Evolutionary conservation across 1,284 basidiomycete genomes (phyloP).

Genomic region (Peniophora sp.): DNA sequence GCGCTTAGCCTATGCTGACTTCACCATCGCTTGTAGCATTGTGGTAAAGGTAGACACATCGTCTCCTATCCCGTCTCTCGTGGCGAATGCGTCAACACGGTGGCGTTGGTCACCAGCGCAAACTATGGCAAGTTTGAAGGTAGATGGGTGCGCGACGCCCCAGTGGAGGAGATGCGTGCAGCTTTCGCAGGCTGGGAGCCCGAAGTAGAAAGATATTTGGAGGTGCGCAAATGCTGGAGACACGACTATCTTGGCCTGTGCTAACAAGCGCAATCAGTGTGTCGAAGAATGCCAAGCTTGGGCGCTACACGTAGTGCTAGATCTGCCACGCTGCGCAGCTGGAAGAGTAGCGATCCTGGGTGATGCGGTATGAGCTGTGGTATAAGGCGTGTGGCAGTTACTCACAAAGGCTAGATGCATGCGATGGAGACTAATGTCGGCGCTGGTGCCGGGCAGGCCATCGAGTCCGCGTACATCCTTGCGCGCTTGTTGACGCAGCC

Average conservation of each 20-base stretch:
- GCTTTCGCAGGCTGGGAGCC: conserved; percentile 38
- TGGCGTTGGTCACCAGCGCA: conserved; percentile 33
- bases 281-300: not conserved
- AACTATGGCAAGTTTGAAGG: conserved; percentile 32
- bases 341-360: not conserved
- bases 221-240: not conserved
- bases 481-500: not conserved
- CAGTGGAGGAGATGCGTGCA: conserved; percentile 26
- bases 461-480: not conserved
- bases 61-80: conserved; percentile 40
- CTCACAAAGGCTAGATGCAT: not conserved
- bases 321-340: not conserved
- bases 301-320: not conserved
- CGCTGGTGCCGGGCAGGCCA: not conserved
- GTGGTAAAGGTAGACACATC: conserved; percentile 22
- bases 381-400: not conserved
- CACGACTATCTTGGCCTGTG: not conserved
- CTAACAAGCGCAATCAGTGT: not conserved
- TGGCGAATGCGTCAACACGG: conserved; percentile 39
- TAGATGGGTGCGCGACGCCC: conserved; percentile 31
- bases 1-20: too few relatives aligned
- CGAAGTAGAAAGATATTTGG: conserved; percentile 35
- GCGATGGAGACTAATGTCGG: not conserved
- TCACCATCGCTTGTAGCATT: too few relatives aligned
- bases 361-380: not conserved